Conservation (phyloP, 257 asterid species). For the Nicotiana undulata region DNA sequence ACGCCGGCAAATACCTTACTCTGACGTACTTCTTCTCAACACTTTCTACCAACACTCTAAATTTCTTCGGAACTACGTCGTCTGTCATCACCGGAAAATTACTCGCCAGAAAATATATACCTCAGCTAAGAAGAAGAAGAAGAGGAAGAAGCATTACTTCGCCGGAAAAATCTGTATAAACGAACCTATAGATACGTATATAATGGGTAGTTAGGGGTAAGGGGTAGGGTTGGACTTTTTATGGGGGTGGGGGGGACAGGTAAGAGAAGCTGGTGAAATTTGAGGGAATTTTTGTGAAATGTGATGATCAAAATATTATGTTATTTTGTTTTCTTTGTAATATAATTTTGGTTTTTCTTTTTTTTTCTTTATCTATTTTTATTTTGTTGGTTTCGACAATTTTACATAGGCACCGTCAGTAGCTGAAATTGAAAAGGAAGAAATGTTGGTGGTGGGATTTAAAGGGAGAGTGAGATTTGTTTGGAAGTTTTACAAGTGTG, state of each 20-base stretch:
- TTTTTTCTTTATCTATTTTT: neutral
- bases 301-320: constrained; percentile 18
- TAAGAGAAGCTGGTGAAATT: constrained; percentile 15
- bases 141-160: too few species aligned
- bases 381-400: neutral
- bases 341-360: constrained; percentile 2
- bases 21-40: constrained; percentile 94
- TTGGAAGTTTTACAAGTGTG: neutral
- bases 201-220: neutral
- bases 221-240: constrained; percentile 9
- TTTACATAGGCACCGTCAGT: constrained; percentile 17
- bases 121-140: neutral
- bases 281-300: constrained; percentile 15
- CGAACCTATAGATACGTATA: constrained; percentile 1
- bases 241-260: constrained; percentile 9
- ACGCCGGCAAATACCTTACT: constrained; percentile 84
- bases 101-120: neutral
- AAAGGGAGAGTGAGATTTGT: neutral
- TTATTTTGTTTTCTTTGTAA: constrained; percentile 9
- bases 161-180: neutral
- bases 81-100: constrained; percentile 35
- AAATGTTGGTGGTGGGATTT: neutral
- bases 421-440: neutral
- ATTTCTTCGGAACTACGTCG: constrained; percentile 42
- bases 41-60: constrained; percentile 56